A percentile compares a stretch with the other conserved stretches of the same genome.
Evolutionary conservation across 2,329 filamentous ascomycete species (phyloP).

Genomic region (Xylariaceae sp.): DNA sequence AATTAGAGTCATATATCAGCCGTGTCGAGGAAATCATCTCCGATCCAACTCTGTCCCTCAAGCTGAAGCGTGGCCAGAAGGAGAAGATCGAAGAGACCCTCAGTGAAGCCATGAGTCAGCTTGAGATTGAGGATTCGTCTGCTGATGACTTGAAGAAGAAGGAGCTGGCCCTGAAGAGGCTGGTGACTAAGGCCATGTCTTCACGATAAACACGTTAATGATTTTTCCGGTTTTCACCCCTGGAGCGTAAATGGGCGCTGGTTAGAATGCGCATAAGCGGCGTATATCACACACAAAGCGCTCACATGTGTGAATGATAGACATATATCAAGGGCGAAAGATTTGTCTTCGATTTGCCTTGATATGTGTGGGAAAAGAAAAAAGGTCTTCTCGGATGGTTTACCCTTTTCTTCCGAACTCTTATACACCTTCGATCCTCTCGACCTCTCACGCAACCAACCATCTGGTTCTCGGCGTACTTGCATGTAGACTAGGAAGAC

Average conservation of each 20-base stretch:
- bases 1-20: conserved; percentile 98
- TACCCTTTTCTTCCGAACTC: conserved; percentile 33
- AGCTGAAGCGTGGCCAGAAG: conserved; percentile 99
- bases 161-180: conserved; percentile 95
- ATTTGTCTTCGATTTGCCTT: conserved; percentile 32
- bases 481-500: conserved; percentile 45
- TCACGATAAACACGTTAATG: conserved; percentile 69
- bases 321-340: conserved; percentile 34
- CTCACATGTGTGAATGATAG: conserved; percentile 36
- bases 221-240: conserved; percentile 36
- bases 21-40: conserved; percentile 99
- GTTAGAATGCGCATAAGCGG: conserved; percentile 34
- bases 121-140: conserved; percentile 90
- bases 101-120: conserved; percentile 95
- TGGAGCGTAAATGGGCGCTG: conserved; percentile 38
- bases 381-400: conserved; percentile 42
- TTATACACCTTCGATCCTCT: conserved; percentile 32
- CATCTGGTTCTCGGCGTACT: conserved; percentile 38
- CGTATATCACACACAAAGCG: conserved; percentile 35
- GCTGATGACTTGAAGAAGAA: conserved; percentile 99
- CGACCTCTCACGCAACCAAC: conserved; percentile 33
- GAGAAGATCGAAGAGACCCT: conserved; percentile 99
- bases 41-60: conserved; percentile 92
- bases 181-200: conserved; percentile 98
- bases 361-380: conserved; percentile 35